phyloP scores from a whole-genome alignment of 768 basidiomycete species.

The Tricholoma bakamatsutake region DNA sequence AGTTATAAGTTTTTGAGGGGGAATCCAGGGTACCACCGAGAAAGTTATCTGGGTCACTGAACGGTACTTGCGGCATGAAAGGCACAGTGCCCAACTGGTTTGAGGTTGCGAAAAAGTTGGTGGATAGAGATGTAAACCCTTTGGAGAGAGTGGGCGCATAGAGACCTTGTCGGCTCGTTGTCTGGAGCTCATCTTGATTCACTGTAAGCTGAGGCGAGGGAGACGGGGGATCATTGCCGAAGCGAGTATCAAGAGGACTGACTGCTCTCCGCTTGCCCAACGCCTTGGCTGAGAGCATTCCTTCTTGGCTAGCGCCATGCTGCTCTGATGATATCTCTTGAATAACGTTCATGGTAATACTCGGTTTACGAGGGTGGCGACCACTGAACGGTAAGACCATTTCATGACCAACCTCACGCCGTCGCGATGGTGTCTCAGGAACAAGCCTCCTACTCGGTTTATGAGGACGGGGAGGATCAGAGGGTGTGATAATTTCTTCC shows the following conservation, averaged over 20 bases:
- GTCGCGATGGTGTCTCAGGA: not conserved
- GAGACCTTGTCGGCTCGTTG: not conserved
- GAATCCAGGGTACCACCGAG: not conserved
- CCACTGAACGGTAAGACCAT: not conserved
- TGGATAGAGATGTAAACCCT: not conserved
- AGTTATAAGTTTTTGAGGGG: not conserved
- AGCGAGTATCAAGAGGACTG: constrained; percentile 1
- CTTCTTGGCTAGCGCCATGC: not conserved
- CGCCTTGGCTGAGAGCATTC: constrained; percentile 21
- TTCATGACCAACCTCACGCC: not conserved
- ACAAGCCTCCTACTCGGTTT: not conserved
- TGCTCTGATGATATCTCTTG: not conserved
- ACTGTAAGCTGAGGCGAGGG: not conserved
- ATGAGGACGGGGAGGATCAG: not conserved
- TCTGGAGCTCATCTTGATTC: not conserved
- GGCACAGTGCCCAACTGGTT: not conserved
- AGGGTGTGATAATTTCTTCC: not conserved
- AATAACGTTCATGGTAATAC: not conserved
- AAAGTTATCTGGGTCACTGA: not conserved
- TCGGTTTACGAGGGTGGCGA: not conserved
- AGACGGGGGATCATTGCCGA: not conserved
- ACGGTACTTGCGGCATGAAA: constrained; percentile 4
- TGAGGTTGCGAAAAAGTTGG: not conserved
- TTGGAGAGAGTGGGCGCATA: not conserved
- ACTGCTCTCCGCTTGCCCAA: constrained; percentile 26